Evolutionary conservation across 2,329 filamentous ascomycete genomes (phyloP).

Genomic region (Trichophyton mentagrophytes): DNA sequence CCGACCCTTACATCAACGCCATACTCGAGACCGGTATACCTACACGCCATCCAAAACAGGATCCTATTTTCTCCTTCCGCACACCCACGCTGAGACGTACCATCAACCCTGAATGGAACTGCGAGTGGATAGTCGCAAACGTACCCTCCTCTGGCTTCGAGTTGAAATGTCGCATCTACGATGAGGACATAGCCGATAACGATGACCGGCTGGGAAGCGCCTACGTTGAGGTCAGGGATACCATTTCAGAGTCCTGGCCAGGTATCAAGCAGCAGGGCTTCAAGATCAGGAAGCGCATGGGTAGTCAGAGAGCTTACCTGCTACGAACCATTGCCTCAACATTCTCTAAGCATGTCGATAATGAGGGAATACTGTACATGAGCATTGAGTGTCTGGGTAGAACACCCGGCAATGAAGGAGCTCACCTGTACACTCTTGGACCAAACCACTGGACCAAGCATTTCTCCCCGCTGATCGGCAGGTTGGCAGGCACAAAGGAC

Average conservation of each 20-base stretch:
- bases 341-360: constrained; percentile 48
- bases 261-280: constrained; percentile 54
- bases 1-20: constrained; percentile 70
- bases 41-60: constrained; percentile 74
- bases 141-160: constrained; percentile 68
- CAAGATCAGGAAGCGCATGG: constrained; percentile 67
- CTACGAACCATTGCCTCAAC: constrained; percentile 56
- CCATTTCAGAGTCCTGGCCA: constrained; percentile 51
- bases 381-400: constrained; percentile 67
- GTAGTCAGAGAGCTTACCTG: constrained; percentile 75
- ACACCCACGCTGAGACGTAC: constrained; percentile 62
- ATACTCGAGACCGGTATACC: constrained; percentile 60
- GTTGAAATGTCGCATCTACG: constrained; percentile 75
- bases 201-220: constrained; percentile 84
- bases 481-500: constrained; percentile 60
- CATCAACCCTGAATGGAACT: constrained; percentile 67
- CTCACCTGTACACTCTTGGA: constrained; percentile 66
- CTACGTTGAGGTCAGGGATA: constrained; percentile 49
- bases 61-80: constrained; percentile 52
- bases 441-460: constrained; percentile 69
- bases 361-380: constrained; percentile 58
- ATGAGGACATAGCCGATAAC: constrained; percentile 75
- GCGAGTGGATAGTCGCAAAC: constrained; percentile 78
- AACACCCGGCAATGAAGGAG: constrained; percentile 51
- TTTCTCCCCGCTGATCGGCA: constrained; percentile 77